These are phyloP conservation scores for Ceratocystis cacaofunesta DNA, from an alignment of 2,329 filamentous ascomycete species.

Conservation along the genomic window DNA sequence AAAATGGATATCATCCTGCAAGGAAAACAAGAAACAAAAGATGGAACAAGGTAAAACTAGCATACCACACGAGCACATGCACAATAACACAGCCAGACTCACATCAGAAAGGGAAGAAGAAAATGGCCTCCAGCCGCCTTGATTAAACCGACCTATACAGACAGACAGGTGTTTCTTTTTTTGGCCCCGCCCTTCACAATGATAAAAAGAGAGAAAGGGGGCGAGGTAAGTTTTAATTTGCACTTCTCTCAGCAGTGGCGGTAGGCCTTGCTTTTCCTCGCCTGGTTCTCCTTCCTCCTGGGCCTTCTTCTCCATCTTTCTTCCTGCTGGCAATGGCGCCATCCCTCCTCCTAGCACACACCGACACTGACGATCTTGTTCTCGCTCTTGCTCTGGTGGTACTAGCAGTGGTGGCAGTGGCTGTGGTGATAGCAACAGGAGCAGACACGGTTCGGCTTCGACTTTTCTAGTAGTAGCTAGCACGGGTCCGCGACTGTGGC, in stretches of 20 bases:
- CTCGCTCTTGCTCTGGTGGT: constrained; percentile 28
- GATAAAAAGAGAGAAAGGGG: not conserved
- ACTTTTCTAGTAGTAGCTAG: constrained; percentile 18
- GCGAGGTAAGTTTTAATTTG: not conserved
- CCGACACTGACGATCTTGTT: constrained; percentile 17
- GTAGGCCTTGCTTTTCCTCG: not conserved
- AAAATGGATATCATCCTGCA: constrained; percentile 6
- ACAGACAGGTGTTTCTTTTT: not conserved
- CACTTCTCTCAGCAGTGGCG: not conserved
- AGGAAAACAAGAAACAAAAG: not conserved
- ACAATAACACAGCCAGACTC: not conserved
- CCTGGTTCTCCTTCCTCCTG: not conserved
- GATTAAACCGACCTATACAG: not conserved
- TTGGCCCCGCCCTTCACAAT: not conserved
- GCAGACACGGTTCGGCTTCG: constrained; percentile 30
- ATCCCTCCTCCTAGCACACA: constrained; percentile 28
- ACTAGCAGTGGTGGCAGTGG: constrained; percentile 32
- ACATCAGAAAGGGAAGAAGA: not conserved
- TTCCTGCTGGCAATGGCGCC: not conserved
- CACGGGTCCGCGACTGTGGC: not conserved
- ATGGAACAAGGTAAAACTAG: not conserved
- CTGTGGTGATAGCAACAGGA: constrained; percentile 25
- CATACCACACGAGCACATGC: not conserved
- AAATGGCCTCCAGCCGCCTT: not conserved
- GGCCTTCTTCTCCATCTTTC: not conserved